Evolutionary conservation across 1,284 basidiomycete species (phyloP).

Genomic region (Vanrija pseudolonga): DNA sequence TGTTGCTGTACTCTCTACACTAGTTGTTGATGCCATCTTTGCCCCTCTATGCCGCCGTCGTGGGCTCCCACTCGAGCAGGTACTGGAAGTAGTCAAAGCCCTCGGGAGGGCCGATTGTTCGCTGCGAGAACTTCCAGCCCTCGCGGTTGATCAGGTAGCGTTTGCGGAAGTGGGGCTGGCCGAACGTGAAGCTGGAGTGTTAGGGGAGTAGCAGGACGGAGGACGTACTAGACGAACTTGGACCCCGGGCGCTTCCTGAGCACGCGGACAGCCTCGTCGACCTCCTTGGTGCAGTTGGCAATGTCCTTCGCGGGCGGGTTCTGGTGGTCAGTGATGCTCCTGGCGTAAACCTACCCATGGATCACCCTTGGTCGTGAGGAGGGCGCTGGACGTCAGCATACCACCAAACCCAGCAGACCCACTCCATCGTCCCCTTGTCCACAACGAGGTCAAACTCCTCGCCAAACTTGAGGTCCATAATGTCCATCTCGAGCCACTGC

Average conservation of each 20-base stretch:
- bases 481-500: conserved; percentile 87
- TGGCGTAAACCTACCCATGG: conserved; percentile 65
- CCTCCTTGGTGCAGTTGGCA: conserved; percentile 71
- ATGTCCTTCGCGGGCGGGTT: conserved; percentile 75
- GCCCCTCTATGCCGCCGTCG: neutral
- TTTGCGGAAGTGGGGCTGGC: conserved; percentile 83
- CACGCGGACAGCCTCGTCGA: conserved; percentile 72
- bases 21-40: neutral
- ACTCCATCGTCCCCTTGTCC: conserved; percentile 92
- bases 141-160: conserved; percentile 56
- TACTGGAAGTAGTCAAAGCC: conserved; percentile 85
- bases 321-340: conserved; percentile 49
- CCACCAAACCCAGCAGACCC: neutral
- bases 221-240: conserved; percentile 63
- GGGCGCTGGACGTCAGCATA: conserved; percentile 53
- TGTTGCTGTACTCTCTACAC: no score
- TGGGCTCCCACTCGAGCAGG: conserved; percentile 45
- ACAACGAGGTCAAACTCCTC: conserved; percentile 78
- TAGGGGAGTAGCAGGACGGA: neutral
- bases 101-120: conserved; percentile 55
- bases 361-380: conserved; percentile 83
- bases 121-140: conserved; percentile 32
- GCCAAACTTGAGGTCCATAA: conserved; percentile 67
- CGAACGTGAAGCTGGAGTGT: conserved; percentile 64
- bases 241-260: conserved; percentile 58